Evolutionary conservation across 2,329 filamentous ascomycete species (phyloP).

Genomic region (Xylaria sp.): DNA sequence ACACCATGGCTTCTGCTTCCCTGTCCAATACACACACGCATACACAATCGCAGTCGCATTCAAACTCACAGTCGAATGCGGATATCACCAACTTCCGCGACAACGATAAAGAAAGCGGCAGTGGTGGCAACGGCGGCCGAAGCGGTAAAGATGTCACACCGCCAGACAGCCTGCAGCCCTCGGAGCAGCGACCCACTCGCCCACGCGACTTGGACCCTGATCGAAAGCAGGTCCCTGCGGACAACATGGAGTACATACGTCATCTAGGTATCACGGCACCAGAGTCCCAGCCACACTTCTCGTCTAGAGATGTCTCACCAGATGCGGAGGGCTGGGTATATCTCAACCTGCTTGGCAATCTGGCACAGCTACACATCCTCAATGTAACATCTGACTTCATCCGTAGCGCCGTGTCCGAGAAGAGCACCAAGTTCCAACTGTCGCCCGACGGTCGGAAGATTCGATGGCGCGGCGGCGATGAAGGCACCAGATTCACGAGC

Average conservation of each 20-base stretch:
- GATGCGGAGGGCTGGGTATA: constrained; percentile 76
- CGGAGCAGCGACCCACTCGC: constrained; percentile 71
- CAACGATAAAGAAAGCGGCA: constrained; percentile 27
- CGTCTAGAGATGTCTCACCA: constrained; percentile 47
- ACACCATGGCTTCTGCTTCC: constrained; percentile 41
- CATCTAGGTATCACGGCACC: constrained; percentile 64
- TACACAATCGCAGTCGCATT: constrained; percentile 40
- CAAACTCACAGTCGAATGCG: constrained; percentile 38
- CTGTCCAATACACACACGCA: constrained; percentile 26
- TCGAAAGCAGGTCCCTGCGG: constrained; percentile 65
- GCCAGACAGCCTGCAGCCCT: constrained; percentile 34
- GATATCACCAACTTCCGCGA: constrained; percentile 43
- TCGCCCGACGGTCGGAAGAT: constrained; percentile 74
- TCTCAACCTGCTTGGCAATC: constrained; percentile 70
- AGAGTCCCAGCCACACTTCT: constrained; percentile 43
- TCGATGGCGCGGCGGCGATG: constrained; percentile 67
- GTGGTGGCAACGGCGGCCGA: constrained; percentile 7
- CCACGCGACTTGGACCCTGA: constrained; percentile 73
- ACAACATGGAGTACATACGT: constrained; percentile 75
- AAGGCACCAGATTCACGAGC: constrained; percentile 60
- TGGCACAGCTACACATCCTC: constrained; percentile 80
- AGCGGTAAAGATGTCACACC: constrained; percentile 32
- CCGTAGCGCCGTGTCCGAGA: constrained; percentile 62
- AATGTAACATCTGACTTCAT: constrained; percentile 77
- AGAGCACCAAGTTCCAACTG: constrained; percentile 70